Evolutionary conservation across 2,329 filamentous ascomycete species (phyloP), one percentile per base, ranked within the genome.

Genomic region (Ophiosphaerella herpotricha): DNA sequence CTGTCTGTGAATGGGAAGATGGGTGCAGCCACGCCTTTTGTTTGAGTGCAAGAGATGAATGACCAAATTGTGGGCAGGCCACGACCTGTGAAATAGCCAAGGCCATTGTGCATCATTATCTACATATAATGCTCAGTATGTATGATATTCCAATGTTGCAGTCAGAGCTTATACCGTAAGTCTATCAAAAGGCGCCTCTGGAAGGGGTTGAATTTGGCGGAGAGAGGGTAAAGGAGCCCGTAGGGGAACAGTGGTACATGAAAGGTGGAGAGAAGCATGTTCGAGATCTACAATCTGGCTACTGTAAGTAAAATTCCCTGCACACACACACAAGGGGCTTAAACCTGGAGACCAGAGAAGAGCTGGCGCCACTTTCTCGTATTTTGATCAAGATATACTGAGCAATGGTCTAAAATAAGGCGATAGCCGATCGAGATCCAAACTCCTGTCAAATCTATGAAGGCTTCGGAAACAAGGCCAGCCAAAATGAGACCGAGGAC

Each of bases 391-490:
- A 73, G 60, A 24, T 74, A 64, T 0, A 71, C 67, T 3, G 75
- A 75, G 37, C 75, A 77, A 39, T 76, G 69, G 43, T 77, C 75
- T 4, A 78, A 57, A 4, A 74, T 68, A 4, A 78, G 59, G 0
- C 74, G 67, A 50, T 77, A 77, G 0, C 74, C 76, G 3, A 77
- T 66, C 1, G 75, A 73, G 9, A 78, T 77, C 75, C 75, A 78
- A 1, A 77, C 66, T 1, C 75, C 75, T 1, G 76, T 77, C 41
- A 76, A 71, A 21, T 70, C 65, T 9, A 72, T 73, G n/a, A 71
- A 73, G n/a, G 70, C 76, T 46, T 78, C 75, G 4, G 67, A 73
- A 1, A 77, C 64, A 1, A 78, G 66, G 0, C 75, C 74, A 2
- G 75, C 74, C 7, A 78, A 60, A 6, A 78, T 71, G 16, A 78